A percentile compares a stretch with the other conserved stretches of the same genome.
Evolutionary conservation across 2,329 filamentous ascomycete species (phyloP).

Genomic region (Colletotrichum cordylinicola): DNA sequence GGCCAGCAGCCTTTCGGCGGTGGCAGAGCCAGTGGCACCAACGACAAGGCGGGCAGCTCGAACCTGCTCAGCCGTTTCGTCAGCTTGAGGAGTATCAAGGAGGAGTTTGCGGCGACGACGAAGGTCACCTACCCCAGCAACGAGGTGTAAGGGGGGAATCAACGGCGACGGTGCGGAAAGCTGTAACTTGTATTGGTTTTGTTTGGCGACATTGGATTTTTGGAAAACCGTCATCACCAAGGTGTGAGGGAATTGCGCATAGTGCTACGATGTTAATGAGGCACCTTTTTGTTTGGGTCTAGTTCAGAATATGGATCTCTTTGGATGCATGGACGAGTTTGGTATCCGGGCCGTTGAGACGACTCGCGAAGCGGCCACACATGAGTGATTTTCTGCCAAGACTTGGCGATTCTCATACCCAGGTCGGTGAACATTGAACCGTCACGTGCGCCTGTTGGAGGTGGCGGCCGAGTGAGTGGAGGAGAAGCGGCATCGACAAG

Average conservation of each 20-base stretch:
- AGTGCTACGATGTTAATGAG: neutral
- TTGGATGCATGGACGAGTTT: neutral
- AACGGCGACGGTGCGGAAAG: neutral
- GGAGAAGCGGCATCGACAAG: neutral
- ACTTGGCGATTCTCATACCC: neutral
- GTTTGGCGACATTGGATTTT: neutral
- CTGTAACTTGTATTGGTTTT: neutral
- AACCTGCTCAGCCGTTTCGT: slow-evolving; percentile 71
- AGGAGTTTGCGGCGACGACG: slow-evolving; percentile 72
- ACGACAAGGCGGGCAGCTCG: slow-evolving; percentile 74
- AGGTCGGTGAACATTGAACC: neutral
- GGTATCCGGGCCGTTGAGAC: neutral
- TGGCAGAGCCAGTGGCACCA: slow-evolving; percentile 71
- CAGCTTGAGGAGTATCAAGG: slow-evolving; percentile 72
- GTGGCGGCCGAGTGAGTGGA: neutral
- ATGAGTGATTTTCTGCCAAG: slow-evolving; percentile 2
- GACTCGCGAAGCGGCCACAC: neutral
- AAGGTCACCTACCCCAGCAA: slow-evolving; percentile 76
- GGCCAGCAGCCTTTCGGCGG: slow-evolving; percentile 78
- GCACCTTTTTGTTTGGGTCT: neutral
- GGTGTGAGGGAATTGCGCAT: neutral
- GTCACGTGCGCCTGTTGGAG: neutral
- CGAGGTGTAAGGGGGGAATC: slow-evolving; percentile 51
- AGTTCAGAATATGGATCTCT: neutral
- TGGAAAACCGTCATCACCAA: neutral